Percentiles rank a stretch among this genome's conserved stretches.
Conservation (phyloP, 2,329 filamentous ascomycete genomes). For the Cladobotryum protrusum region DNA sequence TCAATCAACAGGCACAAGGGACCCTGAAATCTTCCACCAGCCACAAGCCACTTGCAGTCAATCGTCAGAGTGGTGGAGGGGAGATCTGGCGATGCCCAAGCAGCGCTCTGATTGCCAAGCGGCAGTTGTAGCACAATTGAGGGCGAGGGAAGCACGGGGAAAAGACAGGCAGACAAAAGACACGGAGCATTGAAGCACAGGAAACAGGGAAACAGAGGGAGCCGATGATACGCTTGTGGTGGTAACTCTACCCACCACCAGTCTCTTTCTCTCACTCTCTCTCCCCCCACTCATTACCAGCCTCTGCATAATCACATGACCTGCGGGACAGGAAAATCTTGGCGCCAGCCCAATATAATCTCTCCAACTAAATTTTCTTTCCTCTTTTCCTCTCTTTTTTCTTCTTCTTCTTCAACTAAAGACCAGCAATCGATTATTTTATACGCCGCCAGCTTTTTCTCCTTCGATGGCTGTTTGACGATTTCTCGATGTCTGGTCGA, state of each 20-base stretch:
- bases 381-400: not conserved
- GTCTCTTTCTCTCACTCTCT: not conserved
- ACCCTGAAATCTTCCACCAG: no score
- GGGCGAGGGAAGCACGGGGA: no score
- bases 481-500: conserved; percentile 50
- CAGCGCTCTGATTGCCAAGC: no score
- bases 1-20: no score
- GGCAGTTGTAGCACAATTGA: no score
- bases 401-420: conserved; percentile 22
- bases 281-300: not conserved
- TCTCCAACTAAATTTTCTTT: conserved; percentile 11
- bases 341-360: conserved; percentile 14
- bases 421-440: conserved; percentile 36
- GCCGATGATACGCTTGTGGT: no score
- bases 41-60: no score
- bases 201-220: no score
- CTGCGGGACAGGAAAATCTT: not conserved
- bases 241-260: not conserved
- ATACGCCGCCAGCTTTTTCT: conserved; percentile 31
- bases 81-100: no score
- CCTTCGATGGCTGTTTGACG: conserved; percentile 36
- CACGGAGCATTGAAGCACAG: no score
- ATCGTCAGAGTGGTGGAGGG: no score
- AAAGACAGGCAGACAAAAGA: no score
- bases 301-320: conserved; percentile 19